These are phyloP conservation scores for Sporobolomyces phaffii DNA, from an alignment of 768 basidiomycete species.

Conservation along the genomic window DNA sequence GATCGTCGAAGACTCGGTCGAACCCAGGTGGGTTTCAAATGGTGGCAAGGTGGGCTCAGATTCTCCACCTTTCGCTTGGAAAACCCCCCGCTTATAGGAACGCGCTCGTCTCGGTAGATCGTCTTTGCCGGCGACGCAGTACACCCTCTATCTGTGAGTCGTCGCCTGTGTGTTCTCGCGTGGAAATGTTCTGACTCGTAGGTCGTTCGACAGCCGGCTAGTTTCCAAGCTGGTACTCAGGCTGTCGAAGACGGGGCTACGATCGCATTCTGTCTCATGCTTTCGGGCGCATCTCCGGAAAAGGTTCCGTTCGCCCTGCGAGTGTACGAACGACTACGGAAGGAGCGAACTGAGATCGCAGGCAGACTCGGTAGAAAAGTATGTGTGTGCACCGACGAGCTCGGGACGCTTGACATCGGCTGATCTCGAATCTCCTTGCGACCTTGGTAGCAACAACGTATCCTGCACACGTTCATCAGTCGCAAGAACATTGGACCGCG, in stretches of 20 bases:
- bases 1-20: slow-evolving; percentile 21
- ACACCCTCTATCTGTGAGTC: slow-evolving; percentile 23
- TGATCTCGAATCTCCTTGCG: not conserved
- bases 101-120: no score
- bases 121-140: slow-evolving; percentile 19
- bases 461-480: not conserved
- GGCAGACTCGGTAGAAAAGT: slow-evolving; percentile 12
- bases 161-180: no score
- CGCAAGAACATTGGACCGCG: not conserved
- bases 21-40: slow-evolving; percentile 16
- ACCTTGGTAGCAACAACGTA: not conserved
- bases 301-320: slow-evolving; percentile 17
- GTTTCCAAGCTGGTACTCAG: slow-evolving; percentile 33
- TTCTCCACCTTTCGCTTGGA: not conserved
- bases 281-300: not conserved
- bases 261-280: slow-evolving; percentile 26
- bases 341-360: not conserved
- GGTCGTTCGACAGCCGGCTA: slow-evolving; percentile 18
- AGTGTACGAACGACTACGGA: slow-evolving; percentile 21
- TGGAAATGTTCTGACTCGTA: no score
- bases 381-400: not conserved
- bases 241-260: slow-evolving; percentile 35
- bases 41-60: slow-evolving; percentile 18
- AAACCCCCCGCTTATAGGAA: no score
- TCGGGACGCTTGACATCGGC: not conserved